Base-by-base conservation (phyloP, 2,329 filamentous ascomycete genomes). In the Dissoconium aciculare region DNA sequence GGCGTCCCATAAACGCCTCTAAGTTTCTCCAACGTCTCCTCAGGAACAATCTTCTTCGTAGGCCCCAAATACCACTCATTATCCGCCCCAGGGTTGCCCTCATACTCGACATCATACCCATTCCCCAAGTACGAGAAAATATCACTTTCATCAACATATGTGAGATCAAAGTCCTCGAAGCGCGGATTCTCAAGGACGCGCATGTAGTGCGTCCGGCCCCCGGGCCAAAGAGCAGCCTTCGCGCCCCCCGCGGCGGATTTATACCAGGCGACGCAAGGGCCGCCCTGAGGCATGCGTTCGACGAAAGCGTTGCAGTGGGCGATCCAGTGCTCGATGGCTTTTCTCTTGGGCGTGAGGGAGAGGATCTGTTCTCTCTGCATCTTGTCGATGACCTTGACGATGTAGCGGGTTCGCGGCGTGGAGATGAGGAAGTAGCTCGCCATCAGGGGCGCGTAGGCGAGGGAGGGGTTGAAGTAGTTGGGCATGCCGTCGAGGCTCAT, bases 401-500 rank as follows among this genome's bases (percentile, higher is more conserved):
- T 44, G 29, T 44, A 44, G 13, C 32, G 26, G 5, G 35, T 29
- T 19, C 36, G 38, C 5, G 33, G 34, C 36, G 42, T 39, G 17
- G 35, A 26, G 8, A 37, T 35, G 26, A 40, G 38, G 30, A 35
- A 42, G 32, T 37, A 44, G 26, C 39, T 42, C 11, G 38, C 41
- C 34, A 42, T 39, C 11, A 43, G 26, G 8, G 41, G 41, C 5
- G 36, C 41, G 15, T 29, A 44, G 11, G 41, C 41, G 4, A 39
- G 42, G 4, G 39, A 36, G 11, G 39, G 41, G 17, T 41, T 43
- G 33, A 43, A 43, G 32, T 41, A 43, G 17, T 43, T 43, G 9
- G 40, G 38, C 34, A 43, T 39, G 15, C 32, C 30, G 24, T 38
- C 39, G 11, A 37, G 30, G 15, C 31, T 34, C 2, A 41, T 9